Percentiles rank a stretch among this genome's conserved stretches.
Conservation (phyloP, 2,329 filamentous ascomycete genomes). For the Diaporthe humulicola region DNA sequence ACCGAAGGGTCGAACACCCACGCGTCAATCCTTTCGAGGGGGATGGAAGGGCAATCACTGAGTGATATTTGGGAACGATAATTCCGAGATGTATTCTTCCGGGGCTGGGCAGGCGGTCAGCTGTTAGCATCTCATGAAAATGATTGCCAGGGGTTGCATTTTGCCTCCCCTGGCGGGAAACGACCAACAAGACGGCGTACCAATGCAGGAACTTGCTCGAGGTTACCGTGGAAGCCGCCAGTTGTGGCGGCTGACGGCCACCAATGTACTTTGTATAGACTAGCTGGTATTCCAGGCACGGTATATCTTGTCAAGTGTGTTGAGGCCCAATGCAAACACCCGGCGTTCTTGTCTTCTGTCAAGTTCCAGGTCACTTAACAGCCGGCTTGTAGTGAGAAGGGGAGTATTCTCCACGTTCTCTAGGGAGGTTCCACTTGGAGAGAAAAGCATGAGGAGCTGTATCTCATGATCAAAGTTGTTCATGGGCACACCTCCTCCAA, state of each 20-base stretch:
- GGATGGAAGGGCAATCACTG: background rate
- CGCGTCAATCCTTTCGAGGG: background rate
- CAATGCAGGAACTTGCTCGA: background rate
- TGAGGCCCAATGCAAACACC: background rate
- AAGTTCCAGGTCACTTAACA: too few species aligned
- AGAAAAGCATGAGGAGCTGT: background rate
- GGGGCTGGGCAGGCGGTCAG: slow-evolving; percentile 6
- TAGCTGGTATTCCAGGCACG: too few species aligned
- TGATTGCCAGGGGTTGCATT: background rate
- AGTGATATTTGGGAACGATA: background rate
- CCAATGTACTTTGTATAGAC: background rate
- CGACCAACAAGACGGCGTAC: background rate
- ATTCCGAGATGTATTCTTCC: background rate
- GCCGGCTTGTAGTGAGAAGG: too few species aligned
- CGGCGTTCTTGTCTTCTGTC: background rate
- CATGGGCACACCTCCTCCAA: background rate
- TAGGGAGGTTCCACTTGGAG: background rate
- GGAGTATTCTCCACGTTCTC: background rate
- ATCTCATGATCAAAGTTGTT: too few species aligned
- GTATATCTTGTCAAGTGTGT: background rate
- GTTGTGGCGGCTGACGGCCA: background rate
- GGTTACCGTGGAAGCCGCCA: background rate
- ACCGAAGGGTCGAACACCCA: background rate
- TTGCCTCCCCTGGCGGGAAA: background rate
- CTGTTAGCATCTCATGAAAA: background rate